These are phyloP conservation scores for Ricinus communis DNA, from an alignment of 345 rosid genomes.

Conservation along the genomic window DNA sequence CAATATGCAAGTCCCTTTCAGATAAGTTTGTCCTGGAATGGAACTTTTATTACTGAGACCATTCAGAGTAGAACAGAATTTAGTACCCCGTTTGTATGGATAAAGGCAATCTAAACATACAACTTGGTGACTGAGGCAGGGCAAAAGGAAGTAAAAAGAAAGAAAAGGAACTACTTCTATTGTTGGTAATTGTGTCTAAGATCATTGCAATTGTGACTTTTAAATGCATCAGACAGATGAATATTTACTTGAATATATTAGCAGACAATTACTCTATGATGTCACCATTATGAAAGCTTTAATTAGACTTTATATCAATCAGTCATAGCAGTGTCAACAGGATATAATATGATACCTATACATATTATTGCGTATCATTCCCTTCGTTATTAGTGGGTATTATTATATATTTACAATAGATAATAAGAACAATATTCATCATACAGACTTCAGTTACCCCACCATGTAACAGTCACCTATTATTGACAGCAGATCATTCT, in stretches of 20 bases:
- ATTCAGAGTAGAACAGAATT: too few relatives aligned
- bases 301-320: neutral
- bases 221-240: neutral
- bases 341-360: neutral
- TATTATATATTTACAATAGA: neutral
- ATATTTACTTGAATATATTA: too few relatives aligned
- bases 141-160: neutral
- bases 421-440: neutral
- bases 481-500: neutral
- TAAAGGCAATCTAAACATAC: neutral
- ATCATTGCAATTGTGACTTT: neutral
- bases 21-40: too few relatives aligned
- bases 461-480: neutral
- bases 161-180: too few relatives aligned
- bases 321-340: neutral
- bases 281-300: neutral
- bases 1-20: too few relatives aligned
- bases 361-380: neutral
- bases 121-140: neutral
- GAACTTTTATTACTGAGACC: too few relatives aligned
- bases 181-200: neutral
- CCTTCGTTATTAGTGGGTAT: neutral
- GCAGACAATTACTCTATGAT: neutral
- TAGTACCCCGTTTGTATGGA: neutral
- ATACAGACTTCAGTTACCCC: neutral